Percentiles rank a stretch among this genome's conserved stretches.
Conservation (phyloP, 2,329 filamentous ascomycete genomes). For the Dothidotthia symphoricarpi region DNA sequence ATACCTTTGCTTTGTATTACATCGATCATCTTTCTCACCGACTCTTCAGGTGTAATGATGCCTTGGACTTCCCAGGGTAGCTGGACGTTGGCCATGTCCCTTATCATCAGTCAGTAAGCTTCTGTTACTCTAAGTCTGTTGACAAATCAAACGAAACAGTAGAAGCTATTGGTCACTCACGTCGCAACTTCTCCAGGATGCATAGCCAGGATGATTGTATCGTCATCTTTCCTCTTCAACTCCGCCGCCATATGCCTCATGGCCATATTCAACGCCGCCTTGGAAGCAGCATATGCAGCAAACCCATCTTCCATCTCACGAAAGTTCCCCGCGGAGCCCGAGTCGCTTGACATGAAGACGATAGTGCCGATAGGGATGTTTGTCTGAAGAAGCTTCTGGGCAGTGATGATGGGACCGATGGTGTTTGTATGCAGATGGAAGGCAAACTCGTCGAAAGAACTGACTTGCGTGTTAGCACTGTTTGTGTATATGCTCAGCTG, state of each 20-base stretch:
- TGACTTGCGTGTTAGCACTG: conserved; percentile 21
- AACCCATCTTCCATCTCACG: conserved; percentile 59
- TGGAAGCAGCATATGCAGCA: conserved; percentile 57
- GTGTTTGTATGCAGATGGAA: conserved; percentile 59
- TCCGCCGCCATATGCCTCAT: conserved; percentile 58
- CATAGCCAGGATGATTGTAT: conserved; percentile 54
- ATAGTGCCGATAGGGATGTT: conserved; percentile 51
- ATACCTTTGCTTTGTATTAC: conserved; percentile 52
- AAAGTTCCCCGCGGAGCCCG: conserved; percentile 53
- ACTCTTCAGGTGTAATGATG: conserved; percentile 52
- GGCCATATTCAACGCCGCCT: conserved; percentile 58
- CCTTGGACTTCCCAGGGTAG: conserved; percentile 54
- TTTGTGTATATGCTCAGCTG: conserved; percentile 6
- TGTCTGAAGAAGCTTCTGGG: conserved; percentile 52
- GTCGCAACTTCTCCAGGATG: conserved; percentile 60
- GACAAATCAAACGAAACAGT: too few relatives aligned
- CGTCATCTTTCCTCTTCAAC: conserved; percentile 50
- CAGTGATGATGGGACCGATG: conserved; percentile 58
- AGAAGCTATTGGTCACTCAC: too few relatives aligned
- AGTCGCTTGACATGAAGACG: conserved; percentile 58
- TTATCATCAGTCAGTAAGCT: too few relatives aligned
- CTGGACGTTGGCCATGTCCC: conserved; percentile 55
- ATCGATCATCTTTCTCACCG: conserved; percentile 51
- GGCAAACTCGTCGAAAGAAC: conserved; percentile 54
- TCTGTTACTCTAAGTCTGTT: too few relatives aligned